Evolutionary conservation across 2,329 filamentous ascomycete species (phyloP).

Genomic region (Didymella segeticola): DNA sequence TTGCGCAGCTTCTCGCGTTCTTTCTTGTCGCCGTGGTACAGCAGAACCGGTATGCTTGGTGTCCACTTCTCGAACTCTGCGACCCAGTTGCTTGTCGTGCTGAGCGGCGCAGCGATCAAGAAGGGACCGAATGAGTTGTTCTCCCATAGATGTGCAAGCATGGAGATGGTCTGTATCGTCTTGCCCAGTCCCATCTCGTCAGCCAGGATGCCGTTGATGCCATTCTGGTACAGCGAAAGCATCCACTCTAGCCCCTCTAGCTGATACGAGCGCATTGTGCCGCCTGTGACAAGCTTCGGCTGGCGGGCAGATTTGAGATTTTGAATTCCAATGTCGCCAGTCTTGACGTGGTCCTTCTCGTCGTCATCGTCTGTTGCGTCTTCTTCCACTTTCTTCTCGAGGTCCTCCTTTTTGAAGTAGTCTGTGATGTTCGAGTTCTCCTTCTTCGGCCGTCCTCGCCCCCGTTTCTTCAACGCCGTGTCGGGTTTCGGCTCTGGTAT

Average conservation of each 20-base stretch:
- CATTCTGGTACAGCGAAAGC: conserved; percentile 81
- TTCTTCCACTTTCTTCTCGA: conserved; percentile 60
- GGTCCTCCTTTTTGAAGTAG: conserved; percentile 67
- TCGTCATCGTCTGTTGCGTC: conserved; percentile 66
- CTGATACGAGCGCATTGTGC: conserved; percentile 93
- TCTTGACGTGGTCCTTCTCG: conserved; percentile 63
- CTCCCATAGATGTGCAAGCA: conserved; percentile 86
- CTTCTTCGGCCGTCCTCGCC: conserved; percentile 50
- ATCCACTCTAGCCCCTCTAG: conserved; percentile 95
- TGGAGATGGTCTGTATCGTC: conserved; percentile 87
- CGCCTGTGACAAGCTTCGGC: conserved; percentile 82
- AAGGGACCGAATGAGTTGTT: conserved; percentile 89
- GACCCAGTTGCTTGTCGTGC: conserved; percentile 94
- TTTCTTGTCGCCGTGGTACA: conserved; percentile 86
- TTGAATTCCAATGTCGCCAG: conserved; percentile 67
- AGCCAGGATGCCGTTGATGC: conserved; percentile 87
- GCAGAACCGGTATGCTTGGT: conserved; percentile 82
- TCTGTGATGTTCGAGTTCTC: conserved; percentile 59
- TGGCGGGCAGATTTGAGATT: conserved; percentile 83
- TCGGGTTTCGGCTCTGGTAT: conserved; percentile 28
- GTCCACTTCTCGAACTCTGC: conserved; percentile 93
- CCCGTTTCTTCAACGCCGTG: conserved; percentile 32
- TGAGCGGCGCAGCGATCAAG: conserved; percentile 86
- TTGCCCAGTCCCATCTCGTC: conserved; percentile 96
- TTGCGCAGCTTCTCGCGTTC: conserved; percentile 78